A percentile compares a stretch with the other conserved stretches of the same genome.
Conservation (phyloP, 2,329 filamentous ascomycete genomes). For the Monosporascus sp. region DNA sequence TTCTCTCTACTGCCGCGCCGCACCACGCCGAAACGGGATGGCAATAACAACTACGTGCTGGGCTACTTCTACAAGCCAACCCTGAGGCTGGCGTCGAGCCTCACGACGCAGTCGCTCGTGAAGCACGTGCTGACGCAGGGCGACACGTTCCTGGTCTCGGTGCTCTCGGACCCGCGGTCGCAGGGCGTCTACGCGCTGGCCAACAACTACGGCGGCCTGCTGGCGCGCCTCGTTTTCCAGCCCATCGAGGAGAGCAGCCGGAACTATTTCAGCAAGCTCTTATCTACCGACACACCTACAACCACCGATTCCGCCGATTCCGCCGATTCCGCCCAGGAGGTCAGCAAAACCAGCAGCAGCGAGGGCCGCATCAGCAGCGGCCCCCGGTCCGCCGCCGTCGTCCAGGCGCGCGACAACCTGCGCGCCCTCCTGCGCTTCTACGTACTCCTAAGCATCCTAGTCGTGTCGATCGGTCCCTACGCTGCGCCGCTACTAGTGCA, state of each 20-base stretch:
- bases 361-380: background rate
- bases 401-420: slow-evolving; percentile 48
- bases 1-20: slow-evolving; percentile 62
- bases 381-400: slow-evolving; percentile 15
- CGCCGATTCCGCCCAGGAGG: slow-evolving; percentile 11
- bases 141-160: slow-evolving; percentile 80
- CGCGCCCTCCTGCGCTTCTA: slow-evolving; percentile 67
- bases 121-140: slow-evolving; percentile 95
- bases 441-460: slow-evolving; percentile 63
- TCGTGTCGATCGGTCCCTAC: slow-evolving; percentile 67
- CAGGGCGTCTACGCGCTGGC: slow-evolving; percentile 92
- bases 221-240: slow-evolving; percentile 86
- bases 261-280: slow-evolving; percentile 79
- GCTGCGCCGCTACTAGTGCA: slow-evolving; percentile 68
- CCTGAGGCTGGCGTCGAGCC: slow-evolving; percentile 67
- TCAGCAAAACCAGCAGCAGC: background rate
- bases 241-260: slow-evolving; percentile 92
- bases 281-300: slow-evolving; percentile 36
- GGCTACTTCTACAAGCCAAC: slow-evolving; percentile 65
- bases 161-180: slow-evolving; percentile 68
- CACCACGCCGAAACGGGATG: background rate
- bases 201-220: slow-evolving; percentile 86
- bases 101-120: slow-evolving; percentile 81
- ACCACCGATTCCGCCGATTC: slow-evolving; percentile 14
- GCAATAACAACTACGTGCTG: slow-evolving; percentile 39